Evolutionary conservation across 2,329 filamentous ascomycete species (phyloP), one percentile per base, ranked within the genome.

Genomic region (Fusarium graminum): DNA sequence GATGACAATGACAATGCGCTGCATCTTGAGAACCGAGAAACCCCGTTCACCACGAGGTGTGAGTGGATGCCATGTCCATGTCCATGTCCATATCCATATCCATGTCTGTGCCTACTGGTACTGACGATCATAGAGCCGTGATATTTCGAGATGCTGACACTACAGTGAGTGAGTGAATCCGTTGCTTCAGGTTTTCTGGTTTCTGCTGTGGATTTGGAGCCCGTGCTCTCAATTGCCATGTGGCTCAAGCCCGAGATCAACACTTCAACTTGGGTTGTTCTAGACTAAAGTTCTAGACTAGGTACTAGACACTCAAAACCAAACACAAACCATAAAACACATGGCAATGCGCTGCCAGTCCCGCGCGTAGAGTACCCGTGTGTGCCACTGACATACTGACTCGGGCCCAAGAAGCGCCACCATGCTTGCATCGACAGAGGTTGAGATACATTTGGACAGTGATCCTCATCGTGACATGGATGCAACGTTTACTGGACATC

Each of bases 31-130:
- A 36, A n/a, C 32, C 29, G 14, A 32, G 17, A 36, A 19, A 44
- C 47, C 53, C 53, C 59, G 34, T 59, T 30, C 41, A 50, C 55
- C 49, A 60, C 59, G 40, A 59, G 54, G 44, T 59, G 59, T 54
- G 59, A n/a, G 61, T 63, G 59, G 52, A 49, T 63, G 52, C 40
- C 28, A 22, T n/a, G 12, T 16, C 32, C 32, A 34, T 34, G 32
- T 8, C 32, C 32, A 34, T 34, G 30, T 16, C 12, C 32, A 34
- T 34, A 13, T 8, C 32, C 32, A 34, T 34, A 12, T 16, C 12
- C 30, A 34, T 34, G 30, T 32, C 30, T 13, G 14, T 34, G 32
- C 32, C 16, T 34, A 16, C 32, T 16, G 32, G 32, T 16, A 17
- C 34, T 36, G 34, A 36, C 16, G 34, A 36, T 11, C 34, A 16